phyloP scores from a whole-genome alignment of 2,329 filamentous ascomycete genomes.

The Lecanicillium sp. region DNA sequence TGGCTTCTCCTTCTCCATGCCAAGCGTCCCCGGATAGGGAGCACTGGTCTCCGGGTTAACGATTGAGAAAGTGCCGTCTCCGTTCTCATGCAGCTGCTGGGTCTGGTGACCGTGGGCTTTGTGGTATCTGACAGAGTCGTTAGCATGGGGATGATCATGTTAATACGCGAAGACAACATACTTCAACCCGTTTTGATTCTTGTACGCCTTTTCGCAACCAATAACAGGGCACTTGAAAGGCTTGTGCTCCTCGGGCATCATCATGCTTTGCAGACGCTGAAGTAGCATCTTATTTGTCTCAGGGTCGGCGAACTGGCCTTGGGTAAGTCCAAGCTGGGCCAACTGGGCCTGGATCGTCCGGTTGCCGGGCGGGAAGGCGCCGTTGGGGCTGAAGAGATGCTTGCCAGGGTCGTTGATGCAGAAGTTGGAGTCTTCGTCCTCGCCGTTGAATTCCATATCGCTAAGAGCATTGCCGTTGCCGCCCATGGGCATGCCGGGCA shows the following conservation, averaged over 20 bases:
- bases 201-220: slow-evolving; percentile 98
- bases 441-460: slow-evolving; percentile 43
- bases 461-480: slow-evolving; percentile 48
- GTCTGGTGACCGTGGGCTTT: slow-evolving; percentile 90
- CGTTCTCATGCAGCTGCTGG: slow-evolving; percentile 93
- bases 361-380: slow-evolving; percentile 59
- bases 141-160: slow-evolving; percentile 21
- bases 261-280: slow-evolving; percentile 53
- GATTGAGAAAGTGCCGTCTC: slow-evolving; percentile 95
- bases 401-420: slow-evolving; percentile 93
- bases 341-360: slow-evolving; percentile 61
- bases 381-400: slow-evolving; percentile 81
- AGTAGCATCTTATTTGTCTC: slow-evolving; percentile 59
- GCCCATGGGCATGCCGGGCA: slow-evolving; percentile 55
- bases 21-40: slow-evolving; percentile 89
- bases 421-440: slow-evolving; percentile 39
- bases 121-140: slow-evolving; percentile 48
- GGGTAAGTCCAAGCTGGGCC: slow-evolving; percentile 68
- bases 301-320: slow-evolving; percentile 70
- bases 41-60: slow-evolving; percentile 93
- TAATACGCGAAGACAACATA: slow-evolving; percentile 43
- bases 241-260: slow-evolving; percentile 85
- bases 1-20: slow-evolving; percentile 99
- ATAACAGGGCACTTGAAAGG: slow-evolving; percentile 97
- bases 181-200: slow-evolving; percentile 98